Evolutionary conservation across 352 stramenopile genomes (phyloP).

Genomic region (Globisporangium emineosum): DNA sequence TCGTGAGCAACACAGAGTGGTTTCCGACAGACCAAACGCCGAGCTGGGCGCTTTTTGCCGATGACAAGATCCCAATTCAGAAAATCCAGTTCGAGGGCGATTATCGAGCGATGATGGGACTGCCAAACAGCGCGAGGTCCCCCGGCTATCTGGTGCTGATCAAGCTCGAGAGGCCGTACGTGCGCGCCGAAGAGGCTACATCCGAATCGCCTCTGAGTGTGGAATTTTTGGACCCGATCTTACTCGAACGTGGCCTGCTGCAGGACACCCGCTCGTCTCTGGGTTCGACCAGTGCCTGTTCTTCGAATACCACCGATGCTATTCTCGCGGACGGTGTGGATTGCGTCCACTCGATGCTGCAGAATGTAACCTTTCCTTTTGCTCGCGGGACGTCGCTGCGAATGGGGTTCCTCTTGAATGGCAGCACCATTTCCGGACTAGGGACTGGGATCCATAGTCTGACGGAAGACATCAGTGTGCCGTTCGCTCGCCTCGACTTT

Average conservation of each 20-base stretch:
- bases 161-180: neutral
- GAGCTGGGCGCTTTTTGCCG: neutral
- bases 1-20: constrained; percentile 5
- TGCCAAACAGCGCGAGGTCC: no score
- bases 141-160: neutral
- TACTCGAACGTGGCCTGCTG: constrained; percentile 4
- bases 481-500: neutral
- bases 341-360: neutral
- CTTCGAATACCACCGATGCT: no score
- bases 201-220: no score
- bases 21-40: no score
- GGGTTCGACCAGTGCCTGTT: neutral
- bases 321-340: neutral
- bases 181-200: no score
- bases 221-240: constrained; percentile 3
- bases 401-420: constrained; percentile 3
- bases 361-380: neutral
- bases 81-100: neutral
- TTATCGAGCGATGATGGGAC: neutral
- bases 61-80: constrained; percentile 4
- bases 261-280: neutral
- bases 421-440: neutral
- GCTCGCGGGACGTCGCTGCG: neutral
- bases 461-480: neutral
- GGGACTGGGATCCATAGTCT: neutral